Conservation (phyloP, 2,329 filamentous ascomycete genomes). For the Verticillium tricorpus region DNA sequence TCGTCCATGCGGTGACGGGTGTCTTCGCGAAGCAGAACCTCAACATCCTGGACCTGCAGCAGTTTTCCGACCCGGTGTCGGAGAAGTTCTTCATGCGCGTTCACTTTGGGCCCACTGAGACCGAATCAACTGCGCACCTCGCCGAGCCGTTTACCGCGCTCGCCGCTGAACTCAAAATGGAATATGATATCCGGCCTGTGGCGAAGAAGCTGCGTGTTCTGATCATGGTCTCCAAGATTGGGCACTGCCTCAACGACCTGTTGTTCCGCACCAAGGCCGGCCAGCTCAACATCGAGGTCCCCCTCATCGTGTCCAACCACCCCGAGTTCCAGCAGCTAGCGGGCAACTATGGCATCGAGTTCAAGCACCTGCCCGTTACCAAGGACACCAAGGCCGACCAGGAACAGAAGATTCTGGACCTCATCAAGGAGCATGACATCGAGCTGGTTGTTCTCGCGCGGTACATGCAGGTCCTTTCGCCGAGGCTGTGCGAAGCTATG, state of each 20-base stretch:
- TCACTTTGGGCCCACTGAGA: slow-evolving; percentile 64
- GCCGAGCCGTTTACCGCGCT: slow-evolving; percentile 53
- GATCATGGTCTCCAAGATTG: slow-evolving; percentile 89
- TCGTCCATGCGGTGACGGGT: slow-evolving; percentile 79
- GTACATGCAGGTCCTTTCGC: slow-evolving; percentile 84
- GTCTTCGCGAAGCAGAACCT: slow-evolving; percentile 68
- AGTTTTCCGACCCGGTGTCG: slow-evolving; percentile 72
- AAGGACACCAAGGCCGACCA: slow-evolving; percentile 73
- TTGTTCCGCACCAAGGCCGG: slow-evolving; percentile 73
- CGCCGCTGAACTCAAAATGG: slow-evolving; percentile 60
- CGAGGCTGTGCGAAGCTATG: slow-evolving; percentile 71
- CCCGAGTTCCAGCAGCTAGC: slow-evolving; percentile 67
- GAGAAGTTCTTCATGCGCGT: slow-evolving; percentile 85
- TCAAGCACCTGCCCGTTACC: slow-evolving; percentile 76
- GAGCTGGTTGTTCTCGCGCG: slow-evolving; percentile 78
- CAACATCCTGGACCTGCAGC: slow-evolving; percentile 81
- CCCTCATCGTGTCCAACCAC: slow-evolving; percentile 79
- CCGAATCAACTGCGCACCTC: slow-evolving; percentile 47
- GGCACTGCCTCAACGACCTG: slow-evolving; percentile 79
- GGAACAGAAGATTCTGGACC: slow-evolving; percentile 65
- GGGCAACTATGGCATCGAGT: slow-evolving; percentile 69
- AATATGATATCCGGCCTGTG: slow-evolving; percentile 66
- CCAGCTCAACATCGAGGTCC: slow-evolving; percentile 71
- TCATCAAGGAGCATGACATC: slow-evolving; percentile 64
- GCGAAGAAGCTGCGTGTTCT: slow-evolving; percentile 69